phyloP scores from a whole-genome alignment of 2,329 filamentous ascomycete species.

The Hypoxylon sp. region DNA sequence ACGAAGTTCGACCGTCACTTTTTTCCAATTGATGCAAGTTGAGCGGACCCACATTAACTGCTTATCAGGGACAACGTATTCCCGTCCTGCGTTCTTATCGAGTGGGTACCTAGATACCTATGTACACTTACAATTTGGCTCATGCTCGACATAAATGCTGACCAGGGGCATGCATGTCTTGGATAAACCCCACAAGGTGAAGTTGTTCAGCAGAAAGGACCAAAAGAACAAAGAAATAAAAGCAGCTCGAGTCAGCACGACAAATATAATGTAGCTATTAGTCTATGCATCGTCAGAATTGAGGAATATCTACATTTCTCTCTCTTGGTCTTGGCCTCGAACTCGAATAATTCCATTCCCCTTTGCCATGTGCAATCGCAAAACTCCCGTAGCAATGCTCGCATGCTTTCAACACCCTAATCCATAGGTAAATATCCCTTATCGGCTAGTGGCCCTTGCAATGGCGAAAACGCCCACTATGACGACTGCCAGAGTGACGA shows the following conservation, averaged over 20 bases:
- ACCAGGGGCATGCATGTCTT: no score
- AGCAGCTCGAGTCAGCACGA: background rate
- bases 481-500: constrained; percentile 93
- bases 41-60: constrained; percentile 14
- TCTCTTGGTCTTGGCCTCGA: background rate
- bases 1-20: constrained; percentile 36
- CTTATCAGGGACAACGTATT: constrained; percentile 30
- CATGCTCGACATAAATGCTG: no score
- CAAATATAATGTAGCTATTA: constrained; percentile 15
- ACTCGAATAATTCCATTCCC: constrained; percentile 7
- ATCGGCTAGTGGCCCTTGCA: constrained; percentile 73
- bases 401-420: constrained; percentile 9
- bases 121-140: background rate
- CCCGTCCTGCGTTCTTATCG: constrained; percentile 11
- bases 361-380: constrained; percentile 6
- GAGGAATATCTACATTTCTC: constrained; percentile 32
- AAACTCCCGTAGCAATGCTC: constrained; percentile 33
- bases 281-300: constrained; percentile 33
- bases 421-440: constrained; percentile 43
- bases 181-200: no score
- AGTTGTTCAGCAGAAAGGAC: background rate
- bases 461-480: constrained; percentile 95
- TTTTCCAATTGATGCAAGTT: constrained; percentile 29
- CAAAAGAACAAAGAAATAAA: background rate
- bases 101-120: no score